Evolutionary conservation across 2,329 filamentous ascomycete genomes (phyloP).

Genomic region (Ophiostoma sp.): DNA sequence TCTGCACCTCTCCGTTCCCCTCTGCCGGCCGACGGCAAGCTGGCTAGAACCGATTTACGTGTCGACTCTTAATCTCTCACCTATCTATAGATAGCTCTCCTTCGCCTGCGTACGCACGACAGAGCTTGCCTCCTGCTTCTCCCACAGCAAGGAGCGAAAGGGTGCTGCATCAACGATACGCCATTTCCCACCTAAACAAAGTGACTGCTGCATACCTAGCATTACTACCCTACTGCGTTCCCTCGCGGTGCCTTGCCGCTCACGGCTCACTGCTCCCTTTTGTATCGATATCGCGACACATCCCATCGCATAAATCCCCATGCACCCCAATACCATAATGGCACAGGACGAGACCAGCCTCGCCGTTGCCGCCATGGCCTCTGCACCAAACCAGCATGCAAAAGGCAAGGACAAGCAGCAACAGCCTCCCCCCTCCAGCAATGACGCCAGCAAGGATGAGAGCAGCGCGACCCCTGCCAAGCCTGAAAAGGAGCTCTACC

Average conservation of each 20-base stretch:
- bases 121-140: neutral
- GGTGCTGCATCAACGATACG: neutral
- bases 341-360: conserved; percentile 19
- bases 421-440: neutral
- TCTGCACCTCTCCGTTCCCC: conserved; percentile 5
- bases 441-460: conserved; percentile 25
- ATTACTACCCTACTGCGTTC: neutral
- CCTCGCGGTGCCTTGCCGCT: neutral
- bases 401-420: conserved; percentile 1
- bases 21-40: conserved; percentile 7
- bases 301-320: neutral
- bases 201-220: neutral
- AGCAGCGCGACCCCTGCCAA: conserved; percentile 15
- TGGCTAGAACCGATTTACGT: conserved; percentile 10
- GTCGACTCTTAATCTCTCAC: conserved; percentile 2
- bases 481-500: conserved; percentile 47
- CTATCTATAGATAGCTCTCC: neutral
- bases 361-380: conserved; percentile 22
- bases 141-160: neutral
- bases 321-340: conserved; percentile 13
- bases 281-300: neutral
- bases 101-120: neutral
- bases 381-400: conserved; percentile 18
- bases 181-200: neutral
- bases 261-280: neutral